Percentiles rank a stretch among this genome's conserved stretches.
These are phyloP conservation scores for Nyctanthes arbortristis DNA, from an alignment of 257 asterid genomes.

Conservation along the genomic window DNA sequence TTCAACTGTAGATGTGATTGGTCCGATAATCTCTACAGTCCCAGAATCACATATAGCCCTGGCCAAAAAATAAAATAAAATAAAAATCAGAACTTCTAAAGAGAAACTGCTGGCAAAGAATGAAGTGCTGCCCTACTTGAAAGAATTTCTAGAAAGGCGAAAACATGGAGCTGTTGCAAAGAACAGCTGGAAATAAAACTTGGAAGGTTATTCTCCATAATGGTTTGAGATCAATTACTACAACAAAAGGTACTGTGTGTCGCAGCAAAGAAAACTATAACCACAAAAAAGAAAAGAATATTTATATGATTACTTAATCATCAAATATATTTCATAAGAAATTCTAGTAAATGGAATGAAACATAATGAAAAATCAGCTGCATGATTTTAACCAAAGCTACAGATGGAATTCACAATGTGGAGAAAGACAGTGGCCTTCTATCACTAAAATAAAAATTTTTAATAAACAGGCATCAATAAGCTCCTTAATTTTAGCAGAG, in stretches of 20 bases:
- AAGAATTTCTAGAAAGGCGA: background rate
- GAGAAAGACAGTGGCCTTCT: background rate
- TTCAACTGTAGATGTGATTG: conserved; percentile 84
- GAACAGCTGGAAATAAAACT: background rate
- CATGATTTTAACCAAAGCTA: background rate
- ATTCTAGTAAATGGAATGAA: background rate
- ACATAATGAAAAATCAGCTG: background rate
- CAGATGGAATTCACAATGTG: background rate
- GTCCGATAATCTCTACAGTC: conserved; percentile 91
- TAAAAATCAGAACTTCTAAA: conserved; percentile 14
- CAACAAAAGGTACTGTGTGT: background rate
- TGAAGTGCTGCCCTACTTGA: background rate
- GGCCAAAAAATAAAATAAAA: no score
- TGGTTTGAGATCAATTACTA: conserved; percentile 2
- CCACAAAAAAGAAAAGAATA: background rate
- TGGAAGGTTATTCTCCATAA: conserved; percentile 7
- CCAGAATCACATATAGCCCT: conserved; percentile 87
- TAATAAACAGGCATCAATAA: background rate
- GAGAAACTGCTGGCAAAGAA: background rate
- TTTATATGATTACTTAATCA: no score
- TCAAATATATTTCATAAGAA: no score
- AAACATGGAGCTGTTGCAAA: background rate
- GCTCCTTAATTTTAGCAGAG: no score
- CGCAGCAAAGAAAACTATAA: conserved; percentile 14
- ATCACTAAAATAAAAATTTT: background rate